phyloP scores from a whole-genome alignment of 2,329 filamentous ascomycete genomes.

The Monosporascus sp. region DNA sequence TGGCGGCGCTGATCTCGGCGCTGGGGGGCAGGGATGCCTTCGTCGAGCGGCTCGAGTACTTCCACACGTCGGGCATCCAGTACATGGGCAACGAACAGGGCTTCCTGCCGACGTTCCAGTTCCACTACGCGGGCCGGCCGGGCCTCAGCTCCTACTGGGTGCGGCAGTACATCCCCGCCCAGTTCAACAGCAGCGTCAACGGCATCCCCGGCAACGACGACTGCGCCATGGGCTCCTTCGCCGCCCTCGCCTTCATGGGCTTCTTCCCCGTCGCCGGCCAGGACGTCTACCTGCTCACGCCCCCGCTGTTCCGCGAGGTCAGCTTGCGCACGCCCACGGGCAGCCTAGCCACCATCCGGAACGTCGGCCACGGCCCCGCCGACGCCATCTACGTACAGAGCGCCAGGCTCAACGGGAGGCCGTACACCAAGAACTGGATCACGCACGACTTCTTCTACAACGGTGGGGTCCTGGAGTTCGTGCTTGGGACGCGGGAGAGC shows the following conservation, averaged over 20 bases:
- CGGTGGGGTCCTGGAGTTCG: constrained; percentile 55
- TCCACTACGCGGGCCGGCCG: constrained; percentile 64
- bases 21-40: constrained; percentile 57
- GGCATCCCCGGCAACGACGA: constrained; percentile 56
- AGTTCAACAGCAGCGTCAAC: constrained; percentile 59
- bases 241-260: constrained; percentile 45
- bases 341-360: constrained; percentile 45
- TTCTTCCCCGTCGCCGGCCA: constrained; percentile 52
- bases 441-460: constrained; percentile 57
- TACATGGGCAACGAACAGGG: constrained; percentile 64
- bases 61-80: constrained; percentile 60
- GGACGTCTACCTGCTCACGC: constrained; percentile 47
- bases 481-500: constrained; percentile 48
- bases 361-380: constrained; percentile 28
- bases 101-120: constrained; percentile 48
- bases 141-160: constrained; percentile 48
- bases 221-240: constrained; percentile 51
- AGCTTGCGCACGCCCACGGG: constrained; percentile 32
- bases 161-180: constrained; percentile 59
- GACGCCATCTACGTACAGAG: constrained; percentile 55
- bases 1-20: constrained; percentile 26
- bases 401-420: constrained; percentile 50
- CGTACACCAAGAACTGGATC: constrained; percentile 59
- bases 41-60: constrained; percentile 55
- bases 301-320: constrained; percentile 46